A percentile compares a stretch with the other conserved stretches of the same genome.
phyloP scores from a whole-genome alignment of 768 basidiomycete species.

The Leccinum boreale region DNA sequence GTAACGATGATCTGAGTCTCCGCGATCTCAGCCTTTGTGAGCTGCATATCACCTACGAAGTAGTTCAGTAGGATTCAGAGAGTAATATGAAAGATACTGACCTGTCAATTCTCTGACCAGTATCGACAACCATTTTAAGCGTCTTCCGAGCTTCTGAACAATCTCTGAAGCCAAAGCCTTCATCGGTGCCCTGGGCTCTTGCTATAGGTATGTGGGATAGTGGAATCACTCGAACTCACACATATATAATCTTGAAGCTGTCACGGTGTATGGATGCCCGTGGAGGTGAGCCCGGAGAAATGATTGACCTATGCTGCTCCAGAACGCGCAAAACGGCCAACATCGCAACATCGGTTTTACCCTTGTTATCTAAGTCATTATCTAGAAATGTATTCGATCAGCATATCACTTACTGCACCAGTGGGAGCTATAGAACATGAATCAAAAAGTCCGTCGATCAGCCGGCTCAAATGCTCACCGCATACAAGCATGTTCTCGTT shows the following conservation, averaged over 20 bases:
- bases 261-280: constrained; percentile 58
- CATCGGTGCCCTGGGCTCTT: constrained; percentile 79
- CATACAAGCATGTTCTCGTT: constrained; percentile 93
- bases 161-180: constrained; percentile 97
- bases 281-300: constrained; percentile 30
- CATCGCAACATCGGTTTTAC: constrained; percentile 99
- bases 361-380: constrained; percentile 44
- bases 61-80: background rate
- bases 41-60: constrained; percentile 82
- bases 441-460: background rate
- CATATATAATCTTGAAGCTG: constrained; percentile 95
- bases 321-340: constrained; percentile 88
- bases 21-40: constrained; percentile 90
- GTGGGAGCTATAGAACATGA: constrained; percentile 70
- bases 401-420: constrained; percentile 71
- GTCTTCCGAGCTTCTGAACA: constrained; percentile 85
- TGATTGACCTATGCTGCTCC: constrained; percentile 55
- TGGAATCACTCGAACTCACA: constrained; percentile 45
- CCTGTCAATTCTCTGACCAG: constrained; percentile 90
- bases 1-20: constrained; percentile 98
- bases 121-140: constrained; percentile 85
- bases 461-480: constrained; percentile 17
- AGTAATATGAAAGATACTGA: constrained; percentile 24
- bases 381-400: background rate
- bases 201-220: background rate